A percentile compares a stretch with the other conserved stretches of the same genome.
phyloP scores from a whole-genome alignment of 805 yeast genomes.

The Yarrowia sp. region DNA sequence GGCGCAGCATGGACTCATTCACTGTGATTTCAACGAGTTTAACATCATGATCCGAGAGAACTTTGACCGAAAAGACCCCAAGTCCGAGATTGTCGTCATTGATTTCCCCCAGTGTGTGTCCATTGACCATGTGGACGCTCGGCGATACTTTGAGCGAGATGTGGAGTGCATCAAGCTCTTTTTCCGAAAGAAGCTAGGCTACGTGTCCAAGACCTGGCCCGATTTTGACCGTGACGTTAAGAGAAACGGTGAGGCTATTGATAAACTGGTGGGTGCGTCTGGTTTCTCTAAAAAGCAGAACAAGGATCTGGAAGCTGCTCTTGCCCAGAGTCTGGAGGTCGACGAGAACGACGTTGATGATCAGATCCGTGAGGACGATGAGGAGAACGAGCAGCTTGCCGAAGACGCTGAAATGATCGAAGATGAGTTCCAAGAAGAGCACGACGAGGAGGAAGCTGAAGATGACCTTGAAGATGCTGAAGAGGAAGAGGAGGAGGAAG shows the following conservation, averaged over 20 bases:
- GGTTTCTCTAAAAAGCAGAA: constrained; percentile 72
- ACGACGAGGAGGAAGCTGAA: constrained; percentile 50
- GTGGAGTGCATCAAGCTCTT: constrained; percentile 87
- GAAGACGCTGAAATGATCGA: constrained; percentile 51
- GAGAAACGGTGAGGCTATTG: constrained; percentile 68
- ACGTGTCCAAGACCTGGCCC: constrained; percentile 83
- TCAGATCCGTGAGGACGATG: constrained; percentile 50
- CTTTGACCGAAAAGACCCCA: constrained; percentile 51
- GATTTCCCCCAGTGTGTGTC: constrained; percentile 99
- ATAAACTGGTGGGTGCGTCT: constrained; percentile 88
- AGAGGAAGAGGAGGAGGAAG: constrained; percentile 50
- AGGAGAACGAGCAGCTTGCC: constrained; percentile 47
- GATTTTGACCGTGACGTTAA: constrained; percentile 75
- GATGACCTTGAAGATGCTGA: constrained; percentile 41
- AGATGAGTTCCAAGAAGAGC: constrained; percentile 46
- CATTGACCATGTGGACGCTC: constrained; percentile 88
- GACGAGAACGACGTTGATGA: constrained; percentile 55
- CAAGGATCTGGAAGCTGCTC: constrained; percentile 78
- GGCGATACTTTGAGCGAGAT: constrained; percentile 86
- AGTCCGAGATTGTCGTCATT: constrained; percentile 82
- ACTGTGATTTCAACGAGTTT: constrained; percentile 97
- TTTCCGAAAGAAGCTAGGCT: constrained; percentile 78
- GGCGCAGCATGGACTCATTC: constrained; percentile 89
- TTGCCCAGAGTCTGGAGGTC: constrained; percentile 54
- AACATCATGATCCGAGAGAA: constrained; percentile 82